These are phyloP conservation scores for Pleurotus tuoliensis DNA, from an alignment of 768 basidiomycete genomes.

Conservation along the genomic window DNA sequence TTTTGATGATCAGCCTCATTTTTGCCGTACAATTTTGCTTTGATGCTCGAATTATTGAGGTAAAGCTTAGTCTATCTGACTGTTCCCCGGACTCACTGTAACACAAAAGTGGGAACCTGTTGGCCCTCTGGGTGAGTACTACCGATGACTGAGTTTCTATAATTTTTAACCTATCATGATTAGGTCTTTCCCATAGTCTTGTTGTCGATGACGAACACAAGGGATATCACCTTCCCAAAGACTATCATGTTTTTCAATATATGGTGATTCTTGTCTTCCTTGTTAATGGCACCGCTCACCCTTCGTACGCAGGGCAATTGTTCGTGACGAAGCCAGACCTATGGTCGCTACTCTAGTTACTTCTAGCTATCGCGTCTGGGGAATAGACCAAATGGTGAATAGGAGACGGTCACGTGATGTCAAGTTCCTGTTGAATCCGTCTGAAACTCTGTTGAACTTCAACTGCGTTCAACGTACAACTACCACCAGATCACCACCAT, in stretches of 20 bases:
- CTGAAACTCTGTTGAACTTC: too few species aligned
- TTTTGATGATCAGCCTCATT: conserved; percentile 16
- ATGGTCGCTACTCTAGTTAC: too few species aligned
- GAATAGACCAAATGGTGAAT: too few species aligned
- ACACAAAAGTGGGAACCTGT: neutral
- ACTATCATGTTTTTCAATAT: neutral
- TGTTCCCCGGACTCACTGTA: neutral
- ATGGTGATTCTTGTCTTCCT: neutral
- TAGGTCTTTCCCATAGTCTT: neutral
- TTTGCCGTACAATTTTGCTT: conserved; percentile 18
- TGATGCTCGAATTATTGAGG: conserved; percentile 18
- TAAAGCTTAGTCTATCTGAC: neutral
- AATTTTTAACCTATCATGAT: neutral
- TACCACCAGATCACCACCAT: neutral
- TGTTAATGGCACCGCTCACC: neutral
- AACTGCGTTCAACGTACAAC: neutral
- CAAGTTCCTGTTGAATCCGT: neutral
- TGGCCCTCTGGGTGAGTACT: neutral
- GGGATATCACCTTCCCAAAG: conserved; percentile 1
- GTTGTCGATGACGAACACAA: neutral
- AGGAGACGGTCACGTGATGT: too few species aligned
- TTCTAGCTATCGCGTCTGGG: too few species aligned
- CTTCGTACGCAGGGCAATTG: conserved; percentile 2
- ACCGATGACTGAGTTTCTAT: neutral
- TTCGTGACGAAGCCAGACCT: conserved; percentile 6